Conservation (phyloP, 176 grass and related monocot genomes). For the Urochloa ruziziensis region DNA sequence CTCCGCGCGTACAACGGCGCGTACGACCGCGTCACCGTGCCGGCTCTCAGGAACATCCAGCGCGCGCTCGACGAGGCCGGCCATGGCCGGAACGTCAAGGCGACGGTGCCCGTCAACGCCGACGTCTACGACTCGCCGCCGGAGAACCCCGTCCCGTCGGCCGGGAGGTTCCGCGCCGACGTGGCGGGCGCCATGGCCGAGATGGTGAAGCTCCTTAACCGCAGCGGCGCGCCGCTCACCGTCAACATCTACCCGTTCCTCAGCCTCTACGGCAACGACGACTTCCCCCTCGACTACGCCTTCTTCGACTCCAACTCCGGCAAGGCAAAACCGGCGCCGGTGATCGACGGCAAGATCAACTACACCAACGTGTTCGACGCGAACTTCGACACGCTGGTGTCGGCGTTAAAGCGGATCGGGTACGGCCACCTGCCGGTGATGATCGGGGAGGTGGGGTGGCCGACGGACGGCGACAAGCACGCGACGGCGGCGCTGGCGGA, state of each 20-base stretch:
- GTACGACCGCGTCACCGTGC: conserved; percentile 55
- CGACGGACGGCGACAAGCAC: conserved; percentile 63
- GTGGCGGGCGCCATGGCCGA: conserved; percentile 38
- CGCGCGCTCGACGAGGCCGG: conserved; percentile 65
- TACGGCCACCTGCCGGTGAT: conserved; percentile 50
- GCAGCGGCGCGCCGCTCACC: conserved; percentile 51
- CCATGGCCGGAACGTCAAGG: conserved; percentile 41
- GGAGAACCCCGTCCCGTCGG: conserved; percentile 58
- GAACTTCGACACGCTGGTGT: conserved; percentile 72
- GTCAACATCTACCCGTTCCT: conserved; percentile 85
- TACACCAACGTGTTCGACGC: conserved; percentile 97
- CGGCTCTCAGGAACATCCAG: conserved; percentile 72
- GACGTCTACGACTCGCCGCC: conserved; percentile 74
- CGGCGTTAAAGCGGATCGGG: conserved; percentile 41
- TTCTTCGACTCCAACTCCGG: conserved; percentile 45
- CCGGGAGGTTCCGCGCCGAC: conserved; percentile 62
- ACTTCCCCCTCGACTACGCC: conserved; percentile 75
- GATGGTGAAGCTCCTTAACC: conserved; percentile 49
- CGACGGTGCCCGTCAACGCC: conserved; percentile 69
- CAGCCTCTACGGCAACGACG: conserved; percentile 53
- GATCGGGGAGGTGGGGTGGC: conserved; percentile 79
- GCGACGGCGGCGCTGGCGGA: conserved; percentile 47
- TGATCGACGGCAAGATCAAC: conserved; percentile 31
- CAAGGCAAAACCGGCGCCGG: conserved; percentile 12
- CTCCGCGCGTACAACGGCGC: conserved; percentile 57